Evolutionary conservation across 164 flowering plant species (phyloP).

Genomic region (Stephania cephalantha): DNA sequence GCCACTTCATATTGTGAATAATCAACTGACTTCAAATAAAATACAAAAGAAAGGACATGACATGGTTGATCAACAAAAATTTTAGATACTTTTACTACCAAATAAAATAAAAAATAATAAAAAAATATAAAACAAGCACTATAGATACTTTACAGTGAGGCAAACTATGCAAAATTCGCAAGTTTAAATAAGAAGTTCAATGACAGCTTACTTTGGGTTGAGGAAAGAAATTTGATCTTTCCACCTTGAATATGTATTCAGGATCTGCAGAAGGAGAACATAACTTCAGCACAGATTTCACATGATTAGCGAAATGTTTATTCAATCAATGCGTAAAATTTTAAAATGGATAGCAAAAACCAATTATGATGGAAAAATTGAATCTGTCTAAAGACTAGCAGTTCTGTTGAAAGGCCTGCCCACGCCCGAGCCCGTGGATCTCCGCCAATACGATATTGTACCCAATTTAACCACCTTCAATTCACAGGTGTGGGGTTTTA

Average conservation of each 20-base stretch:
- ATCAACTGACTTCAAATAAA: neutral
- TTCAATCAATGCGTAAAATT: neutral
- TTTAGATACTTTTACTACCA: neutral
- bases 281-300: neutral
- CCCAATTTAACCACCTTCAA: too few relatives aligned
- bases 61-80: neutral
- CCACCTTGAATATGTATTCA: slow-evolving; percentile 75
- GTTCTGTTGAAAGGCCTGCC: neutral
- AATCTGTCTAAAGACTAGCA: neutral
- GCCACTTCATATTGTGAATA: neutral
- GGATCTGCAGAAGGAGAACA: slow-evolving; percentile 49
- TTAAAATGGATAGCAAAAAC: neutral
- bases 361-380: neutral
- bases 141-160: too few relatives aligned
- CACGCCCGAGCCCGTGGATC: too few relatives aligned
- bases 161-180: neutral
- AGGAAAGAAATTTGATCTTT: slow-evolving; percentile 78
- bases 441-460: too few relatives aligned
- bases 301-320: neutral
- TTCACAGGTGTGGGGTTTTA: too few relatives aligned
- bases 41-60: neutral
- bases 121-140: too few relatives aligned
- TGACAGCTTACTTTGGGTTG: slow-evolving; percentile 78
- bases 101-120: neutral
- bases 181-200: neutral